Evolutionary conservation across 2,329 filamentous ascomycete genomes (phyloP).

Genomic region (Orbilia oligospora): DNA sequence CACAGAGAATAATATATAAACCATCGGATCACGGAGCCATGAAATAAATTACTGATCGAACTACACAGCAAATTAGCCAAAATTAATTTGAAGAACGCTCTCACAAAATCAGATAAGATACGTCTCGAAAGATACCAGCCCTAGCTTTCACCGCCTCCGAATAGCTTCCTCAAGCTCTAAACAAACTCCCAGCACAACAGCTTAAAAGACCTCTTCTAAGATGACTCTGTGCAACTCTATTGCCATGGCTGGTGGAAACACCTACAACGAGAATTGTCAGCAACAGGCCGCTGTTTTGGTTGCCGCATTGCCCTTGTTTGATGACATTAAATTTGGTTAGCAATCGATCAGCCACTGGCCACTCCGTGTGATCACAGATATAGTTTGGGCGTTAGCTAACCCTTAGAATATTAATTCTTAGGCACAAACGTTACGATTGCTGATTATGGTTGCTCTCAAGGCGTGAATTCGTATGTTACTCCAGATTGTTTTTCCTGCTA

Average conservation of each 20-base stretch:
- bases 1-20: no score
- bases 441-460: slow-evolving; percentile 19
- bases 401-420: neutral
- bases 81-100: no score
- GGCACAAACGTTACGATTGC: slow-evolving; percentile 3
- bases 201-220: neutral
- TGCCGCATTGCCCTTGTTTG: slow-evolving; percentile 1
- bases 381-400: neutral
- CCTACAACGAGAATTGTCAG: slow-evolving; percentile 10
- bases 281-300: slow-evolving; percentile 1
- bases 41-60: no score
- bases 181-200: no score
- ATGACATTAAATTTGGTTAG: neutral
- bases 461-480: neutral
- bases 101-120: no score
- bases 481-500: no score
- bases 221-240: slow-evolving; percentile 4
- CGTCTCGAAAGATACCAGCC: no score
- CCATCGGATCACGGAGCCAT: no score
- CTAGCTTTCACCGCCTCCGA: no score
- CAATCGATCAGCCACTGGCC: neutral
- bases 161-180: neutral
- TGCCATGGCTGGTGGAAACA: slow-evolving; percentile 9
- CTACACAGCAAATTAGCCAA: no score
- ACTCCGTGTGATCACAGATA: no score